These are phyloP conservation scores for Acanthamoeba royreba DNA, from an alignment of 208 protist species.

Conservation along the genomic window DNA sequence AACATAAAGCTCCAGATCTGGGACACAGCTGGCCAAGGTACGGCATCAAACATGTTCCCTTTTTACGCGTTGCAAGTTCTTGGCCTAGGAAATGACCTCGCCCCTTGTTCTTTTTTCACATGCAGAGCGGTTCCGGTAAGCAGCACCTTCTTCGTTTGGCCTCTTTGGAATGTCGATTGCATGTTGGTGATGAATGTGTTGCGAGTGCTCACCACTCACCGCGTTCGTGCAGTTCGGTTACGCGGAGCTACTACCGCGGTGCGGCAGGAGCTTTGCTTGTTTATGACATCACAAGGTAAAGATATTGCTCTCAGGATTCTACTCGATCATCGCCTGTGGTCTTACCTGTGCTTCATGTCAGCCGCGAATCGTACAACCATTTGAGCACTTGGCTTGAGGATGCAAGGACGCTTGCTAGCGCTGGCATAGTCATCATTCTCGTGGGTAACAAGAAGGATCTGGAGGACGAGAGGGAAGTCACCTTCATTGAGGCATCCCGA, in stretches of 20 bases:
- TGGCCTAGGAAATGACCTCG: neutral
- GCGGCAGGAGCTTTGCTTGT: conserved; percentile 94
- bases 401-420: conserved; percentile 55
- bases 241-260: conserved; percentile 93
- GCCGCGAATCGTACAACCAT: conserved; percentile 71
- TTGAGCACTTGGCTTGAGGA: conserved; percentile 71
- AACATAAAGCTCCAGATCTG: conserved; percentile 95
- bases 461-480: conserved; percentile 68
- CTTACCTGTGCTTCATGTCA: neutral
- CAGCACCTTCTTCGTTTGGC: neutral
- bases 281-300: conserved; percentile 87
- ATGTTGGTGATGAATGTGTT: neutral
- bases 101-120: neutral
- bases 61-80: neutral
- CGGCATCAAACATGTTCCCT: neutral
- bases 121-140: neutral
- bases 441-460: conserved; percentile 75
- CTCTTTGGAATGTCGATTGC: neutral
- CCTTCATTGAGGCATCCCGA: conserved; percentile 72
- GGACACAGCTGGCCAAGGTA: conserved; percentile 89
- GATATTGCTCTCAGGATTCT: neutral
- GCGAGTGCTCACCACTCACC: conserved; percentile 66
- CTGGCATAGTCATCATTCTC: conserved; percentile 70
- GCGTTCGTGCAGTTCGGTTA: conserved; percentile 80
- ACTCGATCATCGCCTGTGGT: neutral